Conservation (phyloP, 2,329 filamentous ascomycete species). For the Parastagonospora nodorum region DNA sequence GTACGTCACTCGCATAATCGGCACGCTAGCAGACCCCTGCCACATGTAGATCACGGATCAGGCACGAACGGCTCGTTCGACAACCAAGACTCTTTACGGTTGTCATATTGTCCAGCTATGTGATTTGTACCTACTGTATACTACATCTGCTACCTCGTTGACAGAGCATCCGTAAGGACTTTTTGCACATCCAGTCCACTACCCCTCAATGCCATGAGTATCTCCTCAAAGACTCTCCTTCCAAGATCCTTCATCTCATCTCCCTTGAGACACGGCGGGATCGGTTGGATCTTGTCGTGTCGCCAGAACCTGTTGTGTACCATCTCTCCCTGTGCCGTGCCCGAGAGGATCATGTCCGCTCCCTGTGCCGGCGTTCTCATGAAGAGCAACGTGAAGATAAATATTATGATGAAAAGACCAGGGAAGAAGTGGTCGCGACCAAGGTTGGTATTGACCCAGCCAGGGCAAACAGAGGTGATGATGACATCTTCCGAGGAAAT, state of each 20-base stretch:
- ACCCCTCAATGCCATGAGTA: slow-evolving; percentile 36
- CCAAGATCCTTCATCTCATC: slow-evolving; percentile 37
- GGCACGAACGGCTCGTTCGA: slow-evolving; percentile 3
- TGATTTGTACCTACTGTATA: background rate
- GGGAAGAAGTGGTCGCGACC: slow-evolving; percentile 38
- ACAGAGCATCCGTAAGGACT: slow-evolving; percentile 12
- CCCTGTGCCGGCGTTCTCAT: slow-evolving; percentile 36
- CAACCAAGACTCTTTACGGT: background rate
- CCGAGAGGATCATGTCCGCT: slow-evolving; percentile 40
- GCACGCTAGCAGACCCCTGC: background rate
- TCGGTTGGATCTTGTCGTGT: slow-evolving; percentile 37
- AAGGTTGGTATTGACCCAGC: slow-evolving; percentile 35
- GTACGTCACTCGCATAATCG: slow-evolving; percentile 21
- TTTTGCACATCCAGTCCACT: slow-evolving; percentile 28
- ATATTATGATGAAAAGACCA: slow-evolving; percentile 28
- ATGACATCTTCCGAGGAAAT: slow-evolving; percentile 37
- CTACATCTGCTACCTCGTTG: background rate
- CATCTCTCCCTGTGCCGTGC: slow-evolving; percentile 38
- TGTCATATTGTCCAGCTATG: background rate
- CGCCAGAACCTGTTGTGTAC: slow-evolving; percentile 45
- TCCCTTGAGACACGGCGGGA: slow-evolving; percentile 35
- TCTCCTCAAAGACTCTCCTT: slow-evolving; percentile 40
- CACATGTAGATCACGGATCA: background rate
- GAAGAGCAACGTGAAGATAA: slow-evolving; percentile 25
- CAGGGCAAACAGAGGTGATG: slow-evolving; percentile 45